phyloP scores from a whole-genome alignment of 108 stramenopile genomes.

The Chaetoceros muelleri region DNA sequence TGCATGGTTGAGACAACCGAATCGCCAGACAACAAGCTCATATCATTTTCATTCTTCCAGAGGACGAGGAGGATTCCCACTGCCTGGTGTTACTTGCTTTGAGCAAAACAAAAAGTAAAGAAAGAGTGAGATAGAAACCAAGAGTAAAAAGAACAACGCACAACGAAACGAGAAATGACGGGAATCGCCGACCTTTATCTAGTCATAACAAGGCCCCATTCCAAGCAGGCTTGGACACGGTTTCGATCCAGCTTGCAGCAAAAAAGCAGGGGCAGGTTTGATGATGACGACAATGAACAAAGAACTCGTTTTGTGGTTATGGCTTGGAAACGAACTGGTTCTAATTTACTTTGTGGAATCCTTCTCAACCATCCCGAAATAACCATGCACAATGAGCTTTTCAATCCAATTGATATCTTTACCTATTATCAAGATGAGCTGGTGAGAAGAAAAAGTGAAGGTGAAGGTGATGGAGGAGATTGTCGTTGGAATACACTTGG shows the following conservation, averaged over 20 bases:
- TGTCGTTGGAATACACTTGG: slow-evolving; percentile 12
- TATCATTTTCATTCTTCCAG: no score
- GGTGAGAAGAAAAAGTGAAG: neutral
- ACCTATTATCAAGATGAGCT: slow-evolving; percentile 19
- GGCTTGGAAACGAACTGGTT: slow-evolving; percentile 27
- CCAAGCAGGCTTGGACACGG: slow-evolving; percentile 16
- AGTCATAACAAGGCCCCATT: slow-evolving; percentile 15
- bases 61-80: no score
- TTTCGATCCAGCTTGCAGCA: slow-evolving; percentile 7
- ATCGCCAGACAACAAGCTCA: no score
- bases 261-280: no score
- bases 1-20: no score
- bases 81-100: no score
- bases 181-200: slow-evolving; percentile 27
- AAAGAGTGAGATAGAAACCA: no score
- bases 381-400: slow-evolving; percentile 35
- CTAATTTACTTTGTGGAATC: slow-evolving; percentile 28
- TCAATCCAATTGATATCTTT: slow-evolving; percentile 31
- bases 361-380: slow-evolving; percentile 29
- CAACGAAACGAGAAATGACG: no score
- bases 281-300: no score
- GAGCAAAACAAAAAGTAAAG: no score
- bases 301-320: slow-evolving; percentile 23
- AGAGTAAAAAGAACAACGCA: no score
- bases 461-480: neutral